Percentiles rank a stretch among this genome's conserved stretches.
These are phyloP conservation scores for Euphrasia arctica DNA, from an alignment of 305 asterid genomes.

Conservation along the genomic window DNA sequence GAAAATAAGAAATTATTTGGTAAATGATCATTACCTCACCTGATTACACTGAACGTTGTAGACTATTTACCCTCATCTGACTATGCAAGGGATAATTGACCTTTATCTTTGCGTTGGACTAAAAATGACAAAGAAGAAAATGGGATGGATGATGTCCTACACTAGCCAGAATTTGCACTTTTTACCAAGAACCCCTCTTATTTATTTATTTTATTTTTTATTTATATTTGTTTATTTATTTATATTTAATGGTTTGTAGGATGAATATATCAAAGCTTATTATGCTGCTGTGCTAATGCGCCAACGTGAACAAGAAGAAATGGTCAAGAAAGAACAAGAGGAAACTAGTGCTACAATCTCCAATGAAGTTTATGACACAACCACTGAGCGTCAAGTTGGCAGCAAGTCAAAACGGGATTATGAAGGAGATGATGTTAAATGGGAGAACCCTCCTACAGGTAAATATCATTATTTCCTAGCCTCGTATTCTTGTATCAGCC, in stretches of 20 bases:
- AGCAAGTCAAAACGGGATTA: constrained; percentile 63
- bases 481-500: background rate
- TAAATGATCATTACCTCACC: too few species aligned
- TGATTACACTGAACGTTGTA: too few species aligned
- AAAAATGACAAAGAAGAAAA: too few species aligned
- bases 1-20: too few species aligned
- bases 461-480: constrained; percentile 16
- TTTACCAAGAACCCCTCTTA: too few species aligned
- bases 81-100: background rate
- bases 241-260: constrained; percentile 41
- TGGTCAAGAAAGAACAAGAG: constrained; percentile 43
- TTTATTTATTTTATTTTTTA: background rate
- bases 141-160: too few species aligned
- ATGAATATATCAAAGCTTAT: constrained; percentile 81
- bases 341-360: constrained; percentile 28
- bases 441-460: constrained; percentile 83
- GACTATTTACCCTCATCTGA: too few species aligned
- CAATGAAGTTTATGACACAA: constrained; percentile 30
- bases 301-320: constrained; percentile 61
- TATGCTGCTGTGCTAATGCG: constrained; percentile 68
- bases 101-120: background rate
- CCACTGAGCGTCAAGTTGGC: constrained; percentile 68
- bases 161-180: too few species aligned
- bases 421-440: constrained; percentile 58
- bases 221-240: background rate